These are phyloP conservation scores for Pleurotus salmoneostramineus DNA, from an alignment of 768 basidiomycete genomes.

Conservation along the genomic window DNA sequence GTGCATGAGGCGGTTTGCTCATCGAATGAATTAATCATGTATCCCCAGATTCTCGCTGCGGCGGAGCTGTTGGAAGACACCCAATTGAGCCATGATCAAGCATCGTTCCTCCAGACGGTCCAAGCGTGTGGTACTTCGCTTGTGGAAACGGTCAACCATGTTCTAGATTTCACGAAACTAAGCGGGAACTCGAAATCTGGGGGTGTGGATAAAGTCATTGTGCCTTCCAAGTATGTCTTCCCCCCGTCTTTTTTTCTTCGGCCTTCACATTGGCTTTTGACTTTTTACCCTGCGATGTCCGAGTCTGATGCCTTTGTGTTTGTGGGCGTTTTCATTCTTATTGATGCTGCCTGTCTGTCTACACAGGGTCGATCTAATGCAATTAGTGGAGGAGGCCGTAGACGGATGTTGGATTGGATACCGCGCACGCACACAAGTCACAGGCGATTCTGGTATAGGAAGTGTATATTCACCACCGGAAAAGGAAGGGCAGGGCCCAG, in stretches of 20 bases:
- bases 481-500: constrained; percentile 40
- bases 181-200: constrained; percentile 82
- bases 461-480: constrained; percentile 88
- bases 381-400: constrained; percentile 83
- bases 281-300: no score
- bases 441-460: constrained; percentile 77
- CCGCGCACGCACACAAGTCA: constrained; percentile 69
- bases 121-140: constrained; percentile 95
- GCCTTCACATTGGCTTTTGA: not conserved
- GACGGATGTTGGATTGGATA: constrained; percentile 96
- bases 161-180: constrained; percentile 93
- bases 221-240: constrained; percentile 52
- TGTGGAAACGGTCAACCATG: constrained; percentile 96
- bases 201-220: constrained; percentile 73
- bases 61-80: constrained; percentile 90
- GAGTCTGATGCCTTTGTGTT: not conserved
- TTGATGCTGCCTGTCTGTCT: constrained; percentile 6
- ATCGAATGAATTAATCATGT: no score
- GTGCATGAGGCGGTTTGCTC: no score
- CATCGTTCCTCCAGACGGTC: constrained; percentile 87
- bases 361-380: constrained; percentile 66
- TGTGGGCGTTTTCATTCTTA: not conserved
- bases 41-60: constrained; percentile 84
- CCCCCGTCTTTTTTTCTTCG: not conserved
- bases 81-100: constrained; percentile 73